Evolutionary conservation across 2,329 filamentous ascomycete species (phyloP), one percentile per base, ranked within the genome.

Genomic region (Monosporascus ibericus): DNA sequence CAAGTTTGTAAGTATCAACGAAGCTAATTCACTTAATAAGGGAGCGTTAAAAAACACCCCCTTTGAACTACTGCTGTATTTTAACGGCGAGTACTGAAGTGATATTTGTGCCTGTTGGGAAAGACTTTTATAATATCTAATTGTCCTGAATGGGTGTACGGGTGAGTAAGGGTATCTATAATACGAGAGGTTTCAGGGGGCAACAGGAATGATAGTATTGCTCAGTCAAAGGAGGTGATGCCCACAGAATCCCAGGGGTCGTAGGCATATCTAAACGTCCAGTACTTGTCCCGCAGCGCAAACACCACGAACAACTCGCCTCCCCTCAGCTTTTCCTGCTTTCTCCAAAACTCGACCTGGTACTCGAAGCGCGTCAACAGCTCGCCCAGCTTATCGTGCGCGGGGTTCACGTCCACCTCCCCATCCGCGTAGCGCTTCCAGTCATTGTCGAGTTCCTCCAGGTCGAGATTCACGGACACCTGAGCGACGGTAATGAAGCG

Each of bases 381-480:
- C 49, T 59, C 57, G 25, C 42, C 42, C n/a, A 55, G 47, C 24
- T 50, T 50, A n/a, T 53, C 48, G 3, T 52, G 20, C 14, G 48
- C 47, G 17, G 44, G 48, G 47, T 53, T 51, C 22, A 34, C 46
- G 47, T 53, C 54, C 22, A 34, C 46, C 22, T 37, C 27, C 3
- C 11, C n/a, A 22, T 25, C n/a, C 18, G n/a, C 17, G 11, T 40
- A 39, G 48, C 42, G 42, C 17, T 40, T 42, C 39, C 47, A 24
- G 18, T 40, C 38, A 30, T 30, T 39, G 24, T 51, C 42, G 25
- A 51, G n/a, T 18, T 51, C 44, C 30, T 51, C 44, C 8, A 51
- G n/a, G 39, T 55, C 54, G 15, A 52, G 36, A 24, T 60, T 60
- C 47, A 56, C 48, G 38, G 44, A 51, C 14, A 60, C 38, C 14